phyloP scores from a whole-genome alignment of 2,329 filamentous ascomycete genomes.

The Coleophoma eucalyptorum region DNA sequence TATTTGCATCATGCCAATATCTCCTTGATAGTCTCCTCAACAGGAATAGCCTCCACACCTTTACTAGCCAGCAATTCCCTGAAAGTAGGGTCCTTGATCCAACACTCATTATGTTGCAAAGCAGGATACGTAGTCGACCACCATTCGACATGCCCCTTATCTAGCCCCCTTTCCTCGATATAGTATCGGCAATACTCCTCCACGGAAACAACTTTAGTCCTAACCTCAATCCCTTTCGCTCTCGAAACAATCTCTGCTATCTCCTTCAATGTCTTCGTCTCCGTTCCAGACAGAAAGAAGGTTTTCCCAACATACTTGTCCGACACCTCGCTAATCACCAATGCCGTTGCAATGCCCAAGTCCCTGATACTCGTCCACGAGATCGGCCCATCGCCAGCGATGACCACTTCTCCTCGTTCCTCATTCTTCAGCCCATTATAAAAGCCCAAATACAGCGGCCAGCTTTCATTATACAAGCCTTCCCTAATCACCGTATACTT shows the following conservation, averaged over 20 bases:
- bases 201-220: slow-evolving; percentile 11
- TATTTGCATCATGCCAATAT: slow-evolving; percentile 6
- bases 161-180: slow-evolving; percentile 9
- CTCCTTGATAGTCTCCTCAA: slow-evolving; percentile 16
- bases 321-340: slow-evolving; percentile 12
- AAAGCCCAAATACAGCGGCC: slow-evolving; percentile 19
- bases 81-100: slow-evolving; percentile 17
- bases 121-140: slow-evolving; percentile 17
- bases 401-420: slow-evolving; percentile 15
- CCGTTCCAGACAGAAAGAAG: slow-evolving; percentile 11
- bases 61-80: slow-evolving; percentile 9
- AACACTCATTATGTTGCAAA: slow-evolving; percentile 15
- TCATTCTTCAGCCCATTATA: slow-evolving; percentile 13
- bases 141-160: slow-evolving; percentile 15
- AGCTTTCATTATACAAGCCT: slow-evolving; percentile 22
- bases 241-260: slow-evolving; percentile 12
- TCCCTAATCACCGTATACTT: slow-evolving; percentile 10
- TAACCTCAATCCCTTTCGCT: slow-evolving; percentile 7
- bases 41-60: slow-evolving; percentile 7
- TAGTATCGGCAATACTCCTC: slow-evolving; percentile 17
- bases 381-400: slow-evolving; percentile 20
- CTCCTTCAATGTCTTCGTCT: slow-evolving; percentile 11
- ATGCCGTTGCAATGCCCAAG: slow-evolving; percentile 15
- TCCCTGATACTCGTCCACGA: slow-evolving; percentile 21
- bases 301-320: slow-evolving; percentile 13